These are phyloP conservation scores for Hyphodiscus sp. DNA, from an alignment of 2,329 filamentous ascomycete species.

Conservation along the genomic window DNA sequence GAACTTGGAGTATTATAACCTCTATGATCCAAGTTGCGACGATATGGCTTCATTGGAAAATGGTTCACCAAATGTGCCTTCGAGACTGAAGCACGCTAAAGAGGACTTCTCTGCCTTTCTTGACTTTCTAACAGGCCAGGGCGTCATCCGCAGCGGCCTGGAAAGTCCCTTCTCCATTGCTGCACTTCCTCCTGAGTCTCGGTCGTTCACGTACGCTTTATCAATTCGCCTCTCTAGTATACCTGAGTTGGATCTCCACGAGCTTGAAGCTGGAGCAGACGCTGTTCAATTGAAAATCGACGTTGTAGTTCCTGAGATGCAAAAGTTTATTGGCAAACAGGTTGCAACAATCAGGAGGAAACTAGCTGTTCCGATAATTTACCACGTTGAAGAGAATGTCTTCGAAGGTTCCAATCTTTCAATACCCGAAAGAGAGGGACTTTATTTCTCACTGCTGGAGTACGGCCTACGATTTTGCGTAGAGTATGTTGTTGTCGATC, in stretches of 20 bases:
- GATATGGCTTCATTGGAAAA: conserved; percentile 36
- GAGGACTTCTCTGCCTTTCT: conserved; percentile 55
- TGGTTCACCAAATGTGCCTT: conserved; percentile 39
- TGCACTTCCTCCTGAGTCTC: conserved; percentile 51
- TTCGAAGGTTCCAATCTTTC: conserved; percentile 22
- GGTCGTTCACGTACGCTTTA: conserved; percentile 61
- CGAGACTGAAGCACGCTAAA: conserved; percentile 45
- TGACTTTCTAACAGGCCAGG: conserved; percentile 48
- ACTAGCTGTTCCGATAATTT: conserved; percentile 49
- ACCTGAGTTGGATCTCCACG: conserved; percentile 43
- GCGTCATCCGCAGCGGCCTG: conserved; percentile 44
- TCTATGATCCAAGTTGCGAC: conserved; percentile 36
- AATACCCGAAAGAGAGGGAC: conserved; percentile 22
- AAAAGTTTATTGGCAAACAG: conserved; percentile 45
- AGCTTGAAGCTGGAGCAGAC: conserved; percentile 52
- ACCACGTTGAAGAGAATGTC: conserved; percentile 46
- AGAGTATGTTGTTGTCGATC: conserved; percentile 58
- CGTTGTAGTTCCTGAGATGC: conserved; percentile 44
- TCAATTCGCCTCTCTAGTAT: conserved; percentile 54
- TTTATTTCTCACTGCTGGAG: conserved; percentile 52
- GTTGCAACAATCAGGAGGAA: conserved; percentile 51
- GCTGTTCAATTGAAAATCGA: conserved; percentile 56
- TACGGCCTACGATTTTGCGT: conserved; percentile 60
- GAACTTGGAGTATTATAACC: conserved; percentile 63
- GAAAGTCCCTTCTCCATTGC: conserved; percentile 55